phyloP scores from a whole-genome alignment of 108 stramenopile genomes.

The Chaetoceros tenuissimus region DNA sequence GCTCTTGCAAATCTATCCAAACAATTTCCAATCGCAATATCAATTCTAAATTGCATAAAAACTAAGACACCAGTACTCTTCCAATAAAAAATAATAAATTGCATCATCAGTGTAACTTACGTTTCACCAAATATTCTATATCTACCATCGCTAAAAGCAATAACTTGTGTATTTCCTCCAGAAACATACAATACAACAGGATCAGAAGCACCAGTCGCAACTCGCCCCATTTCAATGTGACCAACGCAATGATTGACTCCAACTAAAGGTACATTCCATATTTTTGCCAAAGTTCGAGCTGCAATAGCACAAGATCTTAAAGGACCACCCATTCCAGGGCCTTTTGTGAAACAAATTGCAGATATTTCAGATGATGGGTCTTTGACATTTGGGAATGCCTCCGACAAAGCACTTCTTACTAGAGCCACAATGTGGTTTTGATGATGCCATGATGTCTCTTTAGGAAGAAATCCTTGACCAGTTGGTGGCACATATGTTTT shows the following conservation, averaged over 20 bases:
- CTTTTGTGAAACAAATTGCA: constrained; percentile 85
- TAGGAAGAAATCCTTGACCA: constrained; percentile 95
- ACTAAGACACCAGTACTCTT: neutral
- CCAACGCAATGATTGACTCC: constrained; percentile 99
- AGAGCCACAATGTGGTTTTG: constrained; percentile 91
- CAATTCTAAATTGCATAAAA: constrained; percentile 38
- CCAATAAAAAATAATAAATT: neutral
- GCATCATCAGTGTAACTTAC: neutral
- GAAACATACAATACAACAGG: constrained; percentile 97
- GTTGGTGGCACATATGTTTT: constrained; percentile 95
- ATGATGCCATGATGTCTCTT: constrained; percentile 97
- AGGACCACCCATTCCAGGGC: constrained; percentile 99
- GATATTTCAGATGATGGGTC: constrained; percentile 26
- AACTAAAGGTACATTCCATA: constrained; percentile 90
- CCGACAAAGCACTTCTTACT: constrained; percentile 75
- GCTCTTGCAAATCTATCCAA: constrained; percentile 97
- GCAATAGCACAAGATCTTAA: constrained; percentile 87
- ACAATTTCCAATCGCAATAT: constrained; percentile 99
- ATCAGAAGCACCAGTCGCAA: constrained; percentile 75
- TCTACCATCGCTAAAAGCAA: constrained; percentile 85
- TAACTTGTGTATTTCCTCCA: constrained; percentile 98
- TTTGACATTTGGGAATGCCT: constrained; percentile 59
- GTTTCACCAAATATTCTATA: constrained; percentile 99
- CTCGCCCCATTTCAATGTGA: constrained; percentile 99
- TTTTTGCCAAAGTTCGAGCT: constrained; percentile 68